Conservation (phyloP, 257 asterid genomes). For the Lycium barbarum region DNA sequence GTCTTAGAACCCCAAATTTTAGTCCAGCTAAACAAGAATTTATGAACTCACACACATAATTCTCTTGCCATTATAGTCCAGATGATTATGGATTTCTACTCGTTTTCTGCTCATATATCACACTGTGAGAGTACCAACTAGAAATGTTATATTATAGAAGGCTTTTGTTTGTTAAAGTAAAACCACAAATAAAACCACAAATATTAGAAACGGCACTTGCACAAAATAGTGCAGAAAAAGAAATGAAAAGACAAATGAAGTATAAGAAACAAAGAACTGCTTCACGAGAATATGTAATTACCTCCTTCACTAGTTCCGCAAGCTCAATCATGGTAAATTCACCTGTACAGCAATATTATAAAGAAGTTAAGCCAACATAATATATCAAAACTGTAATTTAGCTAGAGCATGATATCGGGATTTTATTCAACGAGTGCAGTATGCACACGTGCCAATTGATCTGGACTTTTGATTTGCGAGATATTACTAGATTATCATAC, state of each 20-base stretch:
- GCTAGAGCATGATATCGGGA: background rate
- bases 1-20: too few species aligned
- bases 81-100: background rate
- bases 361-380: background rate
- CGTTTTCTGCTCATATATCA: background rate
- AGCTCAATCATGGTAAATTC: slow-evolving; percentile 69
- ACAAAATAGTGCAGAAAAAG: background rate
- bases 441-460: background rate
- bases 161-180: background rate
- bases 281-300: slow-evolving; percentile 1
- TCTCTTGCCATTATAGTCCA: too few species aligned
- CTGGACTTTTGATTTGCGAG: background rate
- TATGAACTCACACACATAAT: background rate
- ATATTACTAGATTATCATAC: background rate
- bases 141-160: background rate
- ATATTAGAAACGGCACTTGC: background rate
- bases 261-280: background rate
- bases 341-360: slow-evolving; percentile 37
- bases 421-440: background rate
- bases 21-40: background rate
- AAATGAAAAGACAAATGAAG: background rate
- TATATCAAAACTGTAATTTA: background rate
- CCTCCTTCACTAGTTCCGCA: slow-evolving; percentile 71
- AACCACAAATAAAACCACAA: too few species aligned
- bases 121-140: background rate